These are phyloP conservation scores for Cyberlindnera euphorbiae DNA, from an alignment of 805 yeast genomes.

Conservation along the genomic window DNA sequence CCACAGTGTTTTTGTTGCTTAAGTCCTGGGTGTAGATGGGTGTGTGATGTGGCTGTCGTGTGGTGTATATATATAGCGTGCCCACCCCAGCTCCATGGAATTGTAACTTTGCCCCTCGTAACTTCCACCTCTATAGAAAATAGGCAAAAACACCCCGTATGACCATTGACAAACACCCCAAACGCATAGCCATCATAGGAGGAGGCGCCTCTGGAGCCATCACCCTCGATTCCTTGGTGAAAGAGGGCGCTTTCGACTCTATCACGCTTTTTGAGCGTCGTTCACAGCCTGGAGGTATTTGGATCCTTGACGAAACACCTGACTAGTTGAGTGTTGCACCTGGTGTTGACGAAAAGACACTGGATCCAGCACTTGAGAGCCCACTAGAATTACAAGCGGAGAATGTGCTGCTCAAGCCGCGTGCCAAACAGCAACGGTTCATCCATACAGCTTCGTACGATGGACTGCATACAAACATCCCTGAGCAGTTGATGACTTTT, in stretches of 20 bases:
- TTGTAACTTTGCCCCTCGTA: no score
- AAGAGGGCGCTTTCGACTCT: constrained; percentile 30
- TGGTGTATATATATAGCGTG: no score
- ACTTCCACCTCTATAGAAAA: no score
- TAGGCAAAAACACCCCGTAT: not conserved
- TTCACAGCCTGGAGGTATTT: constrained; percentile 37
- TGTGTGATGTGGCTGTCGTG: no score
- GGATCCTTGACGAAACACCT: constrained; percentile 28
- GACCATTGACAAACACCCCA: not conserved
- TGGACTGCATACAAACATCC: constrained; percentile 35
- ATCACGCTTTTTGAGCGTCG: constrained; percentile 40
- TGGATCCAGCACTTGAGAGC: constrained; percentile 26
- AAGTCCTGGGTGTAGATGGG: no score
- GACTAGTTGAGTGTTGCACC: constrained; percentile 23
- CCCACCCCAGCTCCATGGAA: no score
- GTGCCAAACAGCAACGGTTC: no score
- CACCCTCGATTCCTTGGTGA: constrained; percentile 33
- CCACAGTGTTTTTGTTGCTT: no score
- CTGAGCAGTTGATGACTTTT: constrained; percentile 42
- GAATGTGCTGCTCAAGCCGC: constrained; percentile 12
- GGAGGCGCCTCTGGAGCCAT: constrained; percentile 50
- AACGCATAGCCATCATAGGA: constrained; percentile 39
- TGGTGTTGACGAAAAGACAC: constrained; percentile 22
- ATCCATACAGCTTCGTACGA: constrained; percentile 29
- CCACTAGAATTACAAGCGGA: no score